Evolutionary conservation across 1,284 basidiomycete genomes (phyloP).

Genomic region (Irpex sp.): DNA sequence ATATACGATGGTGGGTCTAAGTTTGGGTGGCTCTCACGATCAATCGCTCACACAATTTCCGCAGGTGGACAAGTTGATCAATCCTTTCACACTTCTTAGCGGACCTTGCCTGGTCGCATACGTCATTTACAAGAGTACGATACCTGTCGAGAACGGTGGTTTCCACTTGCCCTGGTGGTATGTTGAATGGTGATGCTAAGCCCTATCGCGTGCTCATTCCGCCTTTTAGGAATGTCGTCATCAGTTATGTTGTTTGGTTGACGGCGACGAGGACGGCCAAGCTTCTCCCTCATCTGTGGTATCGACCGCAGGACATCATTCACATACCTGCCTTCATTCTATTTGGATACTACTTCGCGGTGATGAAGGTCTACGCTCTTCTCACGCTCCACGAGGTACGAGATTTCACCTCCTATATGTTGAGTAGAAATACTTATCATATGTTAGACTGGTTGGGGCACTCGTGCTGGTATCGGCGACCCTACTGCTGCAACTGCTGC

Average conservation of each 20-base stretch:
- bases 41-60: neutral
- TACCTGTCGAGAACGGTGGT: conserved; percentile 64
- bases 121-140: conserved; percentile 77
- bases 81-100: conserved; percentile 83
- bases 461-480: conserved; percentile 86
- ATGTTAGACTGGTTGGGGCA: conserved; percentile 82
- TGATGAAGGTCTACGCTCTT: conserved; percentile 33
- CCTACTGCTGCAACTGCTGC: conserved; percentile 69
- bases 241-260: conserved; percentile 79
- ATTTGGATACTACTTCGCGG: conserved; percentile 74
- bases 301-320: conserved; percentile 80
- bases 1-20: conserved; percentile 74
- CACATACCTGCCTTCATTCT: conserved; percentile 89
- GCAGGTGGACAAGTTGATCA: conserved; percentile 87
- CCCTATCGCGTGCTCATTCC: conserved; percentile 5
- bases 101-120: conserved; percentile 77
- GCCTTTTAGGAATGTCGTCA: conserved; percentile 66
- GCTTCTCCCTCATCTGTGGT: conserved; percentile 85
- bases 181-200: conserved; percentile 28
- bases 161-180: conserved; percentile 91
- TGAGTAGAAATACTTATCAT: neutral
- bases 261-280: conserved; percentile 82
- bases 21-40: neutral
- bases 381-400: conserved; percentile 31
- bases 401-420: neutral